phyloP scores from a whole-genome alignment of 2,329 filamentous ascomycete genomes.

The Fusarium tupiense region DNA sequence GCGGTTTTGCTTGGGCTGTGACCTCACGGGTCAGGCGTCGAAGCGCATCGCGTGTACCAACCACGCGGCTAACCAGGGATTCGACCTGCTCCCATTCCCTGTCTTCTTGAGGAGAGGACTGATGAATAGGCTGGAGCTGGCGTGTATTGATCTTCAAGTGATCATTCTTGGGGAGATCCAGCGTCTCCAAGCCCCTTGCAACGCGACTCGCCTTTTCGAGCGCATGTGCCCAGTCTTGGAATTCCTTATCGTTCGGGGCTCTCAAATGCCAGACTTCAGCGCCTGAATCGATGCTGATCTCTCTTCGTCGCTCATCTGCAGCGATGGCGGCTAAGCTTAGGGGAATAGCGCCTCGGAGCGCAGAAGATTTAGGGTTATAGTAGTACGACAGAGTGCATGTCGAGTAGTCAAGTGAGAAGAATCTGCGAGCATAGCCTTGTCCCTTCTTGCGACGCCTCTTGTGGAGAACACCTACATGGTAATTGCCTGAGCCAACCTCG shows the following conservation, averaged over 20 bases:
- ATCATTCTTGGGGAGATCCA: conserved; percentile 41
- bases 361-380: conserved; percentile 91
- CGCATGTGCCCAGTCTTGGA: conserved; percentile 85
- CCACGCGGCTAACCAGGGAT: conserved; percentile 83
- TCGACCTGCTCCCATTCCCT: conserved; percentile 90
- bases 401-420: conserved; percentile 95
- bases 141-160: conserved; percentile 44
- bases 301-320: conserved; percentile 85
- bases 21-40: conserved; percentile 88
- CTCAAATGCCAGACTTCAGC: conserved; percentile 96
- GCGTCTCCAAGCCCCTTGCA: conserved; percentile 62
- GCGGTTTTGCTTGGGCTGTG: conserved; percentile 59
- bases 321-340: conserved; percentile 91
- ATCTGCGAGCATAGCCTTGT: conserved; percentile 90
- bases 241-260: conserved; percentile 84
- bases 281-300: conserved; percentile 96
- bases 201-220: conserved; percentile 82
- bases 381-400: conserved; percentile 97
- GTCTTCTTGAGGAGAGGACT: conserved; percentile 67
- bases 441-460: conserved; percentile 94
- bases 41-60: conserved; percentile 88
- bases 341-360: conserved; percentile 90
- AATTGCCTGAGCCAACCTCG: conserved; percentile 61
- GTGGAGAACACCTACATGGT: conserved; percentile 85
- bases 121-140: conserved; percentile 41